Evolutionary conservation across 108 stramenopile species (phyloP).

Genomic region (Cylindrotheca closterium): DNA sequence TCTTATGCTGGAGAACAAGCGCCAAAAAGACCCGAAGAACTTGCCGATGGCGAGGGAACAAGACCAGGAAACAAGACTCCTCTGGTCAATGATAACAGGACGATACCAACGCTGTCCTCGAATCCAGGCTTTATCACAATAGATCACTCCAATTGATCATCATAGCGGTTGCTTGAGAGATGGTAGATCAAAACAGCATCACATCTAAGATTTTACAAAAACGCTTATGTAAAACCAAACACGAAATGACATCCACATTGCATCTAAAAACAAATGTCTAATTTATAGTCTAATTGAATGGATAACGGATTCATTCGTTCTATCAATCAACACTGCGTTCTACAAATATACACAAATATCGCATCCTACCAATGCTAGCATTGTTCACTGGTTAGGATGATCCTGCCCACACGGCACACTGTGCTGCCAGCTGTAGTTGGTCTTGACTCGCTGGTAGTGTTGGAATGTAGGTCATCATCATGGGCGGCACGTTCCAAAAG

Average conservation of each 20-base stretch:
- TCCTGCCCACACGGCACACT: constrained; percentile 23
- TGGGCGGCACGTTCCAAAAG: constrained; percentile 44
- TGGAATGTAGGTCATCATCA: constrained; percentile 34
- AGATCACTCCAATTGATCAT: constrained; percentile 26
- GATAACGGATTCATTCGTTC: no score
- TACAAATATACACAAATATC: no score
- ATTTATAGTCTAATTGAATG: no score
- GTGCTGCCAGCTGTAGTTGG: constrained; percentile 29
- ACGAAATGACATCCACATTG: no score
- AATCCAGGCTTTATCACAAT: constrained; percentile 42
- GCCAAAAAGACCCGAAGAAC: neutral
- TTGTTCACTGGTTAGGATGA: no score
- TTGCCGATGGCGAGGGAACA: neutral
- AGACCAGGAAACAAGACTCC: constrained; percentile 18
- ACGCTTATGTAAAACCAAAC: no score
- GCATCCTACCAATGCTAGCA: no score
- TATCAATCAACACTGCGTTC: no score
- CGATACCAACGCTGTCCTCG: constrained; percentile 1
- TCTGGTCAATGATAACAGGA: constrained; percentile 5
- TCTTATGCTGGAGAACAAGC: constrained; percentile 34
- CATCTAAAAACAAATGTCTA: no score
- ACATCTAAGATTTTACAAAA: no score
- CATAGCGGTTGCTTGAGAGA: no score
- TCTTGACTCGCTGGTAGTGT: constrained; percentile 35
- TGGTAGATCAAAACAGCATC: no score